Conservation (phyloP, 2,329 filamentous ascomycete species). For the Xylariaceae sp. region DNA sequence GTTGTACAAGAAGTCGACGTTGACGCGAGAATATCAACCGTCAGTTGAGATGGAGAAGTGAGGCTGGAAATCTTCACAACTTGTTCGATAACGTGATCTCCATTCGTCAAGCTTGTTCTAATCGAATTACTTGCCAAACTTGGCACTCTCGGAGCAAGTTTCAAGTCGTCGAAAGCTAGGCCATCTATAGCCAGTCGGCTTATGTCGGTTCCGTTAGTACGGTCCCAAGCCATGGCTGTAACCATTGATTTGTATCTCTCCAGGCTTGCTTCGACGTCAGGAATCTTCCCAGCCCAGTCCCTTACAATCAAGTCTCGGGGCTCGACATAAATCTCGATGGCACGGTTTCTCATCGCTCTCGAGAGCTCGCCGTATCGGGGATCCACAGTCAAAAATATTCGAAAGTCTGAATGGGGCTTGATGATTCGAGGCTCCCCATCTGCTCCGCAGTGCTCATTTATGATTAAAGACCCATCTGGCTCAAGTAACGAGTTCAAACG, state of each 20-base stretch:
- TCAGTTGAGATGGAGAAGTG: slow-evolving; percentile 32
- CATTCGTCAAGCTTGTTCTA: slow-evolving; percentile 3
- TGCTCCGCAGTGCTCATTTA: slow-evolving; percentile 86
- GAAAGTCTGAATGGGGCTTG: slow-evolving; percentile 77
- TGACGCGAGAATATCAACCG: slow-evolving; percentile 33
- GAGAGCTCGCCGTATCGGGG: slow-evolving; percentile 89
- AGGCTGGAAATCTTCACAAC: slow-evolving; percentile 19
- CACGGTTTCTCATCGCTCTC: slow-evolving; percentile 92
- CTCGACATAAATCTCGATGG: slow-evolving; percentile 80
- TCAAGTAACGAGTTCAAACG: slow-evolving; percentile 92
- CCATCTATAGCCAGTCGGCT: slow-evolving; percentile 42
- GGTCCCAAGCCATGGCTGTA: slow-evolving; percentile 32
- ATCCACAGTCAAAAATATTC: slow-evolving; percentile 92
- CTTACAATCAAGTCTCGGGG: slow-evolving; percentile 35
- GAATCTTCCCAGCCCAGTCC: slow-evolving; percentile 38
- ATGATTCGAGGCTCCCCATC: slow-evolving; percentile 79
- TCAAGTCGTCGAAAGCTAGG: slow-evolving; percentile 45
- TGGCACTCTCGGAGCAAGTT: slow-evolving; percentile 34
- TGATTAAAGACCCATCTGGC: slow-evolving; percentile 77
- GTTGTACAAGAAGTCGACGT: slow-evolving; percentile 37
- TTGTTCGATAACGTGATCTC: slow-evolving; percentile 3
- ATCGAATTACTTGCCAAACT: slow-evolving; percentile 16
- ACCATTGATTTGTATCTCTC: slow-evolving; percentile 43
- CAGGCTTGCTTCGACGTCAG: slow-evolving; percentile 47
- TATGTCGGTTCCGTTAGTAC: slow-evolving; percentile 29